Base-by-base conservation (phyloP, 2,329 filamentous ascomycete species). In the Penicillium sp. region DNA sequence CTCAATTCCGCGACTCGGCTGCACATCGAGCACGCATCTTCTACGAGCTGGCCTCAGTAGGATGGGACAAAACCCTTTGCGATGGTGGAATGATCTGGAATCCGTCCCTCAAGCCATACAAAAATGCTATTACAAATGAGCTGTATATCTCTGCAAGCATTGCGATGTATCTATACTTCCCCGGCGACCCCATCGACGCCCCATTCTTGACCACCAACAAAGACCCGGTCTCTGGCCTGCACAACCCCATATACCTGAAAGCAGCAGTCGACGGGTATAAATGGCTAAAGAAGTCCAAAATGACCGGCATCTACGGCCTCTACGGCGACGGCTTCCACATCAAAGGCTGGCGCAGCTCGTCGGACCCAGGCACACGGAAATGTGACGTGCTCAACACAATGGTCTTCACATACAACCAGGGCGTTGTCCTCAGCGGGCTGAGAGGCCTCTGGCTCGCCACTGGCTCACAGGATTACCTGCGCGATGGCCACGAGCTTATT, bases 351-450 rank as follows among this genome's bases (percentile, higher is more conserved):
- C 69, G 75, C 29, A 76, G 78, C 25, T 82, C 85, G 54, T 75
- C 77, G 6, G 81, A 81, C 56, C 81, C 80, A 25, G 85, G 86
- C 48, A 91, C 89, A 53, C 86, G 84, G 0, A 81, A 84, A 59
- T 97, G 93, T 71, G 90, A 97, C 69, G 72, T 84, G 48, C 84
- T 92, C 47, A 90, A 96, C 72, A 85, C 92, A 63, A 93, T 92
- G 86, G 88, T 96, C 8, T 96, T 92, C 73, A 95, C 92, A 0
- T 97, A 97, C 77, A 97, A 97, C 74, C 93, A 97, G 73, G 93
- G 92, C 22, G 91, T 97, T 4, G 68, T 97, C 1, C 82, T 97
- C 22, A 92, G 89, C 4, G 92, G 91, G 12, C 84, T 91, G 53
- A 84, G 90, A 31, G 89, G 87, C 1, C 80, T 97, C 0, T 97